Base-by-base conservation (phyloP, 2,329 filamentous ascomycete species). In the Aspergillus fijiensis region DNA sequence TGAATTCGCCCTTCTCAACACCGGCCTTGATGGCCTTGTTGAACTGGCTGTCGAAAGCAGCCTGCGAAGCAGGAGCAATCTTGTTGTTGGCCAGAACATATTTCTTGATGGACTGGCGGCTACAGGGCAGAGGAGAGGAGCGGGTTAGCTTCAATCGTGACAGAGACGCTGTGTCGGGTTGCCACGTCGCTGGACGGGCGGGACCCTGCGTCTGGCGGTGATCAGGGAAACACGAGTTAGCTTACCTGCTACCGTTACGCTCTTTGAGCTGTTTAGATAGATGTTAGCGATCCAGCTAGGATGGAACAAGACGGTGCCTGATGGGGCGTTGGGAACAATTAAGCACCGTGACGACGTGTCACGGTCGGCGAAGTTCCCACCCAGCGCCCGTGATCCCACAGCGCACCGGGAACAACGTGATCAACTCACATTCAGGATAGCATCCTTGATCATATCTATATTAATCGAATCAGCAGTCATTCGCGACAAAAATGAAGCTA, bases 1-100 rank as follows among this genome's bases (percentile, higher is more conserved):
- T 85, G 75, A 96, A 96, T 71, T 90, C 84, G 64, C 90, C 91
- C 84, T 89, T 92, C 72, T 96, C 91, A 70, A 93, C 92, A 77
- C 92, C 92, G 61, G 82, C 80, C 80, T 89, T 87, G 74, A 96
- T 83, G 57, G 91, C 91, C 78, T 89, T 89, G 87, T 95, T 95
- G 86, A 96, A 92, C 71, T 92, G 88, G 63, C 84, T 84, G 74
- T 87, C 87, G 76, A 90, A 90, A 59, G 82, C 80, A 58, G 78
- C 76, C 63, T 84, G 82, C 66, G 78, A 81, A 58, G 83, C 79
- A 64, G 77, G 77, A 65, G 78, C 80, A 69, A 88, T 80, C 72
- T 84, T 85, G 82, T 90, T 89, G 84, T 90, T 90, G 74, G 84
- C 83, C 74, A 83, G 82, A 67, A 91, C 86, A 76, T 90, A 90